Percentiles rank a stretch among this genome's conserved stretches.
Conservation (phyloP, 805 yeast genomes). For the Wilhelminamyces savonicus region DNA sequence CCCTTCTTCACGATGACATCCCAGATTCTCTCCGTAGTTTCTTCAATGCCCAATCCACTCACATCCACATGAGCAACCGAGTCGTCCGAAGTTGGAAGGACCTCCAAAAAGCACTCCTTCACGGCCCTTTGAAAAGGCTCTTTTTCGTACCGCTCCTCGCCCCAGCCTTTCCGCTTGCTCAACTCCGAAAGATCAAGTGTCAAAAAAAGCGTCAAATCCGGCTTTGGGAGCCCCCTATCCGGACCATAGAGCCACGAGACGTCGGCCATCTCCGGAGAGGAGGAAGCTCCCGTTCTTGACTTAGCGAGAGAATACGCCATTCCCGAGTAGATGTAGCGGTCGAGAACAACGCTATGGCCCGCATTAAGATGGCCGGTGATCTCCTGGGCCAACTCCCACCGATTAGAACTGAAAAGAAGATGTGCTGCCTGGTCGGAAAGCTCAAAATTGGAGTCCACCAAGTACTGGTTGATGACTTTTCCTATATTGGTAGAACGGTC, state of each 20-base stretch:
- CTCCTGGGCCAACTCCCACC: slow-evolving; percentile 74
- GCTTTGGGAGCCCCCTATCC: slow-evolving; percentile 79
- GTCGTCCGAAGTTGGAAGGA: slow-evolving; percentile 36
- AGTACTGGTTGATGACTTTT: slow-evolving; percentile 63
- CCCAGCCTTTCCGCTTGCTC: slow-evolving; percentile 68
- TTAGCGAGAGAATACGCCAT: slow-evolving; percentile 90
- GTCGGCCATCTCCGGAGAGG: slow-evolving; percentile 25
- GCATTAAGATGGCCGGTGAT: slow-evolving; percentile 39
- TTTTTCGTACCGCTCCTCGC: slow-evolving; percentile 88
- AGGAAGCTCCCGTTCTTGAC: slow-evolving; percentile 3
- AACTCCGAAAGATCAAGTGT: slow-evolving; percentile 45
- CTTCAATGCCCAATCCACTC: slow-evolving; percentile 48
- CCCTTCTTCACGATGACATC: slow-evolving; percentile 7
- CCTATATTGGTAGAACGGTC: slow-evolving; percentile 84
- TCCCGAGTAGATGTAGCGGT: slow-evolving; percentile 89
- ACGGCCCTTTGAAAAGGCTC: slow-evolving; percentile 71
- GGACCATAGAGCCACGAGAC: slow-evolving; percentile 75
- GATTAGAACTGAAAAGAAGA: slow-evolving; percentile 80
- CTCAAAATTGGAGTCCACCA: slow-evolving; percentile 42
- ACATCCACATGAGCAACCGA: slow-evolving; percentile 48
- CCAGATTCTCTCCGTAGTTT: slow-evolving; percentile 49
- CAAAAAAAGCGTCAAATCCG: slow-evolving; percentile 78
- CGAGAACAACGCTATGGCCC: slow-evolving; percentile 65
- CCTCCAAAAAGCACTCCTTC: slow-evolving; percentile 46
- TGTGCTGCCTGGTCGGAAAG: slow-evolving; percentile 80